A percentile compares a stretch with the other conserved stretches of the same genome.
Conservation (phyloP, 2,329 filamentous ascomycete genomes). For the Penicillium sp. region DNA sequence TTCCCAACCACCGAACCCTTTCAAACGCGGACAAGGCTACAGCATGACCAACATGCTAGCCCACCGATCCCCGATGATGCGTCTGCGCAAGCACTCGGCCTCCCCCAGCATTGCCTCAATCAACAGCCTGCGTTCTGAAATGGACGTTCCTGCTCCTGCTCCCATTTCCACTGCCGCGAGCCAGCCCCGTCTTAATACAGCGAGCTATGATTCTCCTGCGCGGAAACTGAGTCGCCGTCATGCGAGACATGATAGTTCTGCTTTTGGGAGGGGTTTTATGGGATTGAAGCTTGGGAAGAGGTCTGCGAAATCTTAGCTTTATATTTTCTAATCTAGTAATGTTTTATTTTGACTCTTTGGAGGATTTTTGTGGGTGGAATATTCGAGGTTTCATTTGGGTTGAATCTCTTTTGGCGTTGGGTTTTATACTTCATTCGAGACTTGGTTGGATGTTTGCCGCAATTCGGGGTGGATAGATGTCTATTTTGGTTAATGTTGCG, state of each 20-base stretch:
- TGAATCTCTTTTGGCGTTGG: not conserved
- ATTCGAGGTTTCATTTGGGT: not conserved
- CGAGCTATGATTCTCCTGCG: constrained; percentile 3
- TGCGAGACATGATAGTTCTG: constrained; percentile 16
- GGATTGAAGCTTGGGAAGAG: constrained; percentile 23
- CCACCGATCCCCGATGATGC: constrained; percentile 23
- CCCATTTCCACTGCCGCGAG: constrained; percentile 2
- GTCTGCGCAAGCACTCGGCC: constrained; percentile 26
- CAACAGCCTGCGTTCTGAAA: constrained; percentile 30
- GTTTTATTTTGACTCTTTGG: constrained; percentile 9
- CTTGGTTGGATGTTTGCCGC: not conserved
- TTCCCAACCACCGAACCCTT: constrained; percentile 16
- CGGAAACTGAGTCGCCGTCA: constrained; percentile 18
- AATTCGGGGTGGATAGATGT: constrained; percentile 6
- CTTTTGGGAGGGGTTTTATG: constrained; percentile 18
- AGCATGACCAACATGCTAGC: constrained; percentile 22
- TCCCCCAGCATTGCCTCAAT: constrained; percentile 25
- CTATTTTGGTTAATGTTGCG: not conserved
- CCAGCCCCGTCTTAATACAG: not conserved
- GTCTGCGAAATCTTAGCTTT: constrained; percentile 3
- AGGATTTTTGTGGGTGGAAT: no score
- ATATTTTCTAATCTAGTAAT: constrained; percentile 5
- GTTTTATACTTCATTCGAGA: not conserved
- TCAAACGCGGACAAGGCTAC: constrained; percentile 10
- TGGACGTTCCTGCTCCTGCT: constrained; percentile 10